phyloP scores from a whole-genome alignment of 2,329 filamentous ascomycete species.

The Albifimbria verrucaria region DNA sequence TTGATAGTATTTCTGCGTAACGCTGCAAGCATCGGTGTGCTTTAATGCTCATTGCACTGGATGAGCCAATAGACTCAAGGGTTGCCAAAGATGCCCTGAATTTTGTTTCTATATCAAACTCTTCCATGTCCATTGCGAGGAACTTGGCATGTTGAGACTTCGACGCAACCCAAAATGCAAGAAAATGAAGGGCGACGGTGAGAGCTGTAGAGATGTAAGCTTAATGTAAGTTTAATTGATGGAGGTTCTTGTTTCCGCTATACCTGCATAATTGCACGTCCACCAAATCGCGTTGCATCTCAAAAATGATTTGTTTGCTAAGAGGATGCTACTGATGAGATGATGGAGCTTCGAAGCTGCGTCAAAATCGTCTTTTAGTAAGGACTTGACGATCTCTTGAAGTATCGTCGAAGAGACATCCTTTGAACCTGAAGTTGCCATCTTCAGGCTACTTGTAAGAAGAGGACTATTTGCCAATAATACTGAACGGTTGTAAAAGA shows the following conservation, averaged over 20 bases:
- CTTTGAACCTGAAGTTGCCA: slow-evolving; percentile 6
- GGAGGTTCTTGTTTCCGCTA: too few species aligned
- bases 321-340: slow-evolving; percentile 13
- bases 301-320: slow-evolving; percentile 15
- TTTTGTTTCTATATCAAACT: slow-evolving; percentile 10
- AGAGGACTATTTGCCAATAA: slow-evolving; percentile 2
- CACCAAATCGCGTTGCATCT: slow-evolving; percentile 25
- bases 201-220: slow-evolving; percentile 13
- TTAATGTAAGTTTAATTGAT: too few species aligned
- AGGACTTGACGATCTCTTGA: slow-evolving; percentile 11
- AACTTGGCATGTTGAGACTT: slow-evolving; percentile 7
- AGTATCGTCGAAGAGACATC: slow-evolving; percentile 8
- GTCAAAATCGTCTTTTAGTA: slow-evolving; percentile 17
- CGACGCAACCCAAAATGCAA: slow-evolving; percentile 22
- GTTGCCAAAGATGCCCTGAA: slow-evolving; percentile 11
- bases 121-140: slow-evolving; percentile 6
- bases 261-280: slow-evolving; percentile 28
- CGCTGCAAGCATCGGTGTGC: slow-evolving; percentile 17
- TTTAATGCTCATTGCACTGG: slow-evolving; percentile 19
- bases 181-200: slow-evolving; percentile 22
- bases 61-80: slow-evolving; percentile 12
- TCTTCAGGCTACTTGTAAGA: slow-evolving; percentile 15
- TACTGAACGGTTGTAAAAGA: not conserved
- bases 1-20: slow-evolving; percentile 13
- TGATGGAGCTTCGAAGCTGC: slow-evolving; percentile 15